Base-by-base conservation (phyloP, 2,329 filamentous ascomycete genomes). In the Pseudogymnoascus sp. region DNA sequence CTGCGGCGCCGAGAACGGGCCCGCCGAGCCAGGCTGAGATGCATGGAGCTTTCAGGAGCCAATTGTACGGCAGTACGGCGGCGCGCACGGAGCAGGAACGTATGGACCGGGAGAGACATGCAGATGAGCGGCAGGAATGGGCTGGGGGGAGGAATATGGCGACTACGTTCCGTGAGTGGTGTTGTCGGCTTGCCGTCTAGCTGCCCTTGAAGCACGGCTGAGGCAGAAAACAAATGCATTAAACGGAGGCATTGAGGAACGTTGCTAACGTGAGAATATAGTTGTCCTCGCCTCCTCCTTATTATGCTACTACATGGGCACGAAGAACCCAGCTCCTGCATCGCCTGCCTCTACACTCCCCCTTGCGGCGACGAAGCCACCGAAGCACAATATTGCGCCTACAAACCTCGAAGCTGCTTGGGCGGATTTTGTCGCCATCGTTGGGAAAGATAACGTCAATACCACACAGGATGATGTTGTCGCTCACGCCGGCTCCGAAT, bases 391-490 rank as follows among this genome's bases (percentile, higher is more conserved):
- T 69, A 79, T 79, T 62, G 81, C 81, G 66, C 80, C 83, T 64
- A 79, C 83, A 68, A 87, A 88, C 70, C 81, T 89, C 70, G 83
- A 88, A 75, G 84, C 86, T 25, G 84, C 86, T 3, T 89, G 86
- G 86, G 77, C 83, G n/a, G 86, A 89, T 74, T 87, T 89, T 65
- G 80, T 81, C 63, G 80, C 79, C 62, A 80, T 89, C 59, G 80
- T 89, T 3, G 86, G 86, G 67, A 79, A 81, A 71, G 84, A 86
- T 12, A 80, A 88, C 68, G 84, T 89, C 63, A 86, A 82, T 73
- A 89, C 86, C 12, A 62, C 79, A 6, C 77, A 81, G 33, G 73
- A 76, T 18, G 84, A 87, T 68, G 75, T 87, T 35, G 75, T 79
- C 25, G 74, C 77, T 60, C 86, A 89, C 72, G 75, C 84, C 37